Base-by-base conservation (phyloP, 2,329 filamentous ascomycete genomes). In the Juglanconis oblonga region DNA sequence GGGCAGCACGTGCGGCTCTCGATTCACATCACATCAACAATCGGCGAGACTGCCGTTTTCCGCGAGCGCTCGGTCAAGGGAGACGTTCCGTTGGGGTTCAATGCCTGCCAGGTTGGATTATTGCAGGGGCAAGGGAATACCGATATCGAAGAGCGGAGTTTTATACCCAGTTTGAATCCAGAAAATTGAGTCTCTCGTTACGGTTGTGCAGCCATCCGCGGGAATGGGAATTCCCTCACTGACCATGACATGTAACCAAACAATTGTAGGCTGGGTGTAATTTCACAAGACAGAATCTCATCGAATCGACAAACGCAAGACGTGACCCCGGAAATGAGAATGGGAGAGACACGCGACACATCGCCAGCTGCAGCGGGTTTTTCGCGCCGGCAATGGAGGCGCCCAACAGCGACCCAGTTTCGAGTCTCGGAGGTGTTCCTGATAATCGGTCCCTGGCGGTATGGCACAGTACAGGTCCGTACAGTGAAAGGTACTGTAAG, bases 291-390 rank as follows among this genome's bases (percentile, higher is more conserved):
- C 60, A 62, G 60, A 52, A 59, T 62, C 55, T 53, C 42, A 40
- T 32, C 47, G 49, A 55, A 50, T 4, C 52, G 47, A 62, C 52
- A 51, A 36, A 33, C 40, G 13, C 52, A 62, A 45, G 13, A 49
- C 36, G 57, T 42, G 40, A 42, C 38, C 17, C 52, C 57, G 60
- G 57, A 62, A 52, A 59, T 62, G 60, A 59, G 60, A 47, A 52
- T 40, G 40, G 36, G 13, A 36, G 38, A 24, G 38, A 38, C 52
- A 50, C 52, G 57, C 58, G 49, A 59, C 60, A 49, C 13, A 44
- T 32, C 36, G 45, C 50, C 57, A 52, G 49, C 44, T 38, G 48
- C 42, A 40, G 53, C n/a, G 7, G 52, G 32, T 38, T 45, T 47
- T 52, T 38, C 42, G 13, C 38, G 36, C 24, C 24, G 24, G 24